Evolutionary conservation across 2,329 filamentous ascomycete genomes (phyloP).

Genomic region (Penicillium sp.): DNA sequence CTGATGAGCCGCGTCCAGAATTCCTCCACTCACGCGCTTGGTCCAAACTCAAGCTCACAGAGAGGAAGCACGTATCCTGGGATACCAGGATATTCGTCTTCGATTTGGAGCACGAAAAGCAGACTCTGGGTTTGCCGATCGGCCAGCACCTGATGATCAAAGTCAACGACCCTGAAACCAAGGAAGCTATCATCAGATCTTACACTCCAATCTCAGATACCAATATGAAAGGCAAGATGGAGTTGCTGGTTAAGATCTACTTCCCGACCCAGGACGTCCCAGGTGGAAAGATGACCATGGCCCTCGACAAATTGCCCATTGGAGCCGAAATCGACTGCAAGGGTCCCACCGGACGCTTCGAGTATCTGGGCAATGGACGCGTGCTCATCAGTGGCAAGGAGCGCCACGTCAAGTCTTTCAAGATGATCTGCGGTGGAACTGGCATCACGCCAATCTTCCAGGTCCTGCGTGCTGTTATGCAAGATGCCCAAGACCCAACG

Average conservation of each 20-base stretch:
- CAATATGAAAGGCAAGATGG: constrained; percentile 62
- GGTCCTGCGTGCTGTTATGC: constrained; percentile 73
- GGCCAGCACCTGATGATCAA: constrained; percentile 89
- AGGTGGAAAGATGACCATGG: constrained; percentile 81
- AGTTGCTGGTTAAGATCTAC: constrained; percentile 84
- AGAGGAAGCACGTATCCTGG: constrained; percentile 69
- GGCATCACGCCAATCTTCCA: constrained; percentile 92
- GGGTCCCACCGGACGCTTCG: constrained; percentile 83
- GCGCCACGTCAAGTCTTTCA: constrained; percentile 65
- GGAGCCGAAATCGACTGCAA: constrained; percentile 81
- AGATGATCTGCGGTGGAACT: constrained; percentile 87
- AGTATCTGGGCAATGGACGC: constrained; percentile 69
- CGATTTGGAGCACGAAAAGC: constrained; percentile 69
- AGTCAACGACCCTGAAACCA: constrained; percentile 67
- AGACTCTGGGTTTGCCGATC: constrained; percentile 74
- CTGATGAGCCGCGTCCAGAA: constrained; percentile 52
- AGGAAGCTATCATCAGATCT: constrained; percentile 74
- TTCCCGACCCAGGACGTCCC: constrained; percentile 57
- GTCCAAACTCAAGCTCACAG: constrained; percentile 70
- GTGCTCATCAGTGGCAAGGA: constrained; percentile 62
- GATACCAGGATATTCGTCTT: constrained; percentile 84
- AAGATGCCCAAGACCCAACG: constrained; percentile 64
- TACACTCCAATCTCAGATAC: constrained; percentile 81
- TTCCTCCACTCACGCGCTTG: constrained; percentile 75
- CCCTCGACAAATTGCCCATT: constrained; percentile 70